A percentile compares a stretch with the other conserved stretches of the same genome.
These are phyloP conservation scores for Myriangium duriaei DNA, from an alignment of 2,329 filamentous ascomycete species.

Conservation along the genomic window DNA sequence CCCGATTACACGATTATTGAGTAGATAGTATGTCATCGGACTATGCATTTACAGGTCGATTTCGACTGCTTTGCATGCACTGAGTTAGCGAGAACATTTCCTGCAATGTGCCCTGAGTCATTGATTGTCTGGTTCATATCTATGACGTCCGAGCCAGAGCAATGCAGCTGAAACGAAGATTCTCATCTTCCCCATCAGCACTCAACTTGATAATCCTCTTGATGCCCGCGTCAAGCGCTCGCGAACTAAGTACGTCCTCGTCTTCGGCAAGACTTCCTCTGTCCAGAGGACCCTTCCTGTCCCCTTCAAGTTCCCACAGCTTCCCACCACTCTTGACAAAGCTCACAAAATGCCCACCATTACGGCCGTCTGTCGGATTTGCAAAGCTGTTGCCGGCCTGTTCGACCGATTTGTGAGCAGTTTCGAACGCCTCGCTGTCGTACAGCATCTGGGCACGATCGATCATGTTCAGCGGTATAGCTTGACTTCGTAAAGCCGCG, in stretches of 20 bases:
- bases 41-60: no score
- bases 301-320: constrained; percentile 36
- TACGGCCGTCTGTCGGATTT: constrained; percentile 17
- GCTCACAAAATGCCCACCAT: constrained; percentile 33
- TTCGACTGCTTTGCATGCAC: no score
- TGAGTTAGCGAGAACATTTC: no score
- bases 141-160: constrained; percentile 19
- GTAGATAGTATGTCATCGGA: no score
- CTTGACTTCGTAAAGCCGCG: constrained; percentile 31
- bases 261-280: constrained; percentile 27
- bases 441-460: constrained; percentile 42
- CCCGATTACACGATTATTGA: no score
- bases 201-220: constrained; percentile 25
- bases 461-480: constrained; percentile 31
- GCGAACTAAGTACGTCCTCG: constrained; percentile 34
- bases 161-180: constrained; percentile 32
- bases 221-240: constrained; percentile 30
- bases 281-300: constrained; percentile 33
- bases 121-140: no score
- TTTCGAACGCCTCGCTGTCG: constrained; percentile 32
- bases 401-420: constrained; percentile 31
- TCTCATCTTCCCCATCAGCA: constrained; percentile 21
- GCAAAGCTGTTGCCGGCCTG: constrained; percentile 28
- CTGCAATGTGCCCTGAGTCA: no score
- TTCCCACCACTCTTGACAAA: constrained; percentile 37